Conservation (phyloP, 345 rosid genomes). For the Passiflora organensis region DNA sequence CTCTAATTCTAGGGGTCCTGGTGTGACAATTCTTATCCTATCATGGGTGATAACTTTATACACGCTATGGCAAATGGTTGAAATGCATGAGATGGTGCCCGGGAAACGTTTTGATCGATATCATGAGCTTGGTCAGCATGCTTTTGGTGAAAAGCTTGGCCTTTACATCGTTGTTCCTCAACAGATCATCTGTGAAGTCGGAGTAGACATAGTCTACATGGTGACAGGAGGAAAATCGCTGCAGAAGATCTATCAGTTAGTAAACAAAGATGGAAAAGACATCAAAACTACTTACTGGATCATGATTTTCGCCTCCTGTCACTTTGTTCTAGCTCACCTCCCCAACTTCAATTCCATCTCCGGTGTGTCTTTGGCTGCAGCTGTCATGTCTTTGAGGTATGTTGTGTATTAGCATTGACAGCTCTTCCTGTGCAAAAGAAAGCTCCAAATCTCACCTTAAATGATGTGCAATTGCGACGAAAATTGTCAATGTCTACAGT, state of each 20-base stretch:
- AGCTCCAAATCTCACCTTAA: neutral
- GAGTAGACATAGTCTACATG: neutral
- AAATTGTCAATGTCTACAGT: slow-evolving; percentile 11
- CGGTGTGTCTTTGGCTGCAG: neutral
- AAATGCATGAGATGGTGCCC: neutral
- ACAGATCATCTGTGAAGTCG: neutral
- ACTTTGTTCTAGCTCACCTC: neutral
- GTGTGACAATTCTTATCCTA: neutral
- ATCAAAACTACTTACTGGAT: neutral
- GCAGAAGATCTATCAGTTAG: neutral
- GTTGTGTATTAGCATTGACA: neutral
- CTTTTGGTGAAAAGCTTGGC: neutral
- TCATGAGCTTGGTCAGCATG: neutral
- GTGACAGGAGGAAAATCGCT: neutral
- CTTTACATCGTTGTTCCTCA: neutral
- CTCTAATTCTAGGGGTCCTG: slow-evolving; percentile 12
- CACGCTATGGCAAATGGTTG: neutral
- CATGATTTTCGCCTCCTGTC: neutral
- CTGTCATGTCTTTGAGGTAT: neutral
- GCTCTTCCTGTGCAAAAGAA: neutral
- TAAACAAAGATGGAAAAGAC: neutral
- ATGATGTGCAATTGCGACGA: neutral
- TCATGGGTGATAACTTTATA: neutral
- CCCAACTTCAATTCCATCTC: neutral
- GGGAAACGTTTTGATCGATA: neutral